These are phyloP conservation scores for Rhododendron vialii DNA, from an alignment of 148 eudicot species.

Conservation along the genomic window DNA sequence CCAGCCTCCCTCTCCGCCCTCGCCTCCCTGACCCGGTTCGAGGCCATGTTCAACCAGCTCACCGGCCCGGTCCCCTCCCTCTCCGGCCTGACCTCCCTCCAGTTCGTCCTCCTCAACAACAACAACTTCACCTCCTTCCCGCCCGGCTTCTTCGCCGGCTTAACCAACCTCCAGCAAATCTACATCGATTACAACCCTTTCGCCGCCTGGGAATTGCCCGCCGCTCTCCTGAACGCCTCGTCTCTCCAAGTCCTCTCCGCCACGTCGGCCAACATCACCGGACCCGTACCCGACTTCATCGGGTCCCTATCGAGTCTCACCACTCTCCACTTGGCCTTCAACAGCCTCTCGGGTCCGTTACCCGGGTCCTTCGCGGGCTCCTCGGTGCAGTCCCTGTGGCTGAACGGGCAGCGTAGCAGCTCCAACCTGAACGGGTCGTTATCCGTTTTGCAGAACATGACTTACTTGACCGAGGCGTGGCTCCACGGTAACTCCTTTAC, in stretches of 20 bases:
- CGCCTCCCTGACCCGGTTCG: slow-evolving; percentile 45
- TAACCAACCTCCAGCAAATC: slow-evolving; percentile 41
- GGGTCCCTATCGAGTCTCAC: slow-evolving; percentile 42
- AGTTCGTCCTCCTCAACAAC: slow-evolving; percentile 30
- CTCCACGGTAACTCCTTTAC: slow-evolving; percentile 57
- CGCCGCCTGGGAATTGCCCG: slow-evolving; percentile 53
- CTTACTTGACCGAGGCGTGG: slow-evolving; percentile 58
- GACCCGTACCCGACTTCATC: slow-evolving; percentile 54
- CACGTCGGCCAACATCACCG: slow-evolving; percentile 40
- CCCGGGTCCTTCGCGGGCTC: slow-evolving; percentile 51
- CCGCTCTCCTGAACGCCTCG: slow-evolving; percentile 29
- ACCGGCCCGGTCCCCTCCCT: slow-evolving; percentile 64
- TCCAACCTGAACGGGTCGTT: slow-evolving; percentile 54
- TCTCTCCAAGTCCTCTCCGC: slow-evolving; percentile 56
- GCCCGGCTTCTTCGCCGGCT: slow-evolving; percentile 48
- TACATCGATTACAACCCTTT: slow-evolving; percentile 57
- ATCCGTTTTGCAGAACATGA: slow-evolving; percentile 64
- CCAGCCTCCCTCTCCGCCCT: slow-evolving; percentile 39
- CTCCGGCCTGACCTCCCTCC: slow-evolving; percentile 46
- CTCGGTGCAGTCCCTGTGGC: slow-evolving; percentile 60
- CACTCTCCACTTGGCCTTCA: slow-evolving; percentile 43
- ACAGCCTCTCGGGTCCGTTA: slow-evolving; percentile 51
- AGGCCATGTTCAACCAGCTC: slow-evolving; percentile 43
- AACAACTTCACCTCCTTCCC: slow-evolving; percentile 54
- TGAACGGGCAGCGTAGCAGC: slow-evolving; percentile 55